Percentiles rank a stretch among this genome's conserved stretches.
Conservation (phyloP, 2,329 filamentous ascomycete genomes). For the Graphilbum sp. region DNA sequence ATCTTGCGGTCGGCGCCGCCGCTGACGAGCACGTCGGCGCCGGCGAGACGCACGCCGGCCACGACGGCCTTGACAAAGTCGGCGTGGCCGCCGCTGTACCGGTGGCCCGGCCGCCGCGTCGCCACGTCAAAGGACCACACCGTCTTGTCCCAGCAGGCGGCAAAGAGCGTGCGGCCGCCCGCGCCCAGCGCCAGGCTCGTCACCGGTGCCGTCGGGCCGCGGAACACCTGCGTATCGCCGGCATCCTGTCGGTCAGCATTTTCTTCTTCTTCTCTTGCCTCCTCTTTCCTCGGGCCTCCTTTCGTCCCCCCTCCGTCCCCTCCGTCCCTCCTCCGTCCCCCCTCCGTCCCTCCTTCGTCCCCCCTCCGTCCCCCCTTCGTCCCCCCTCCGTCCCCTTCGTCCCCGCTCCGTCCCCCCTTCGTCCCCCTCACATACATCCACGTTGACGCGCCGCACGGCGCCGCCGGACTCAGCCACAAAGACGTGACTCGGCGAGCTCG, state of each 20-base stretch:
- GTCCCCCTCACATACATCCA: constrained; percentile 48
- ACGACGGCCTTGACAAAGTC: constrained; percentile 85
- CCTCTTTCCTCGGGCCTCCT: too few species aligned
- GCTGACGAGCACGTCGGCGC: constrained; percentile 48
- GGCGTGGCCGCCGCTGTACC: constrained; percentile 56
- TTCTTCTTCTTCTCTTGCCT: too few species aligned
- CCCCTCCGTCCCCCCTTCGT: too few species aligned
- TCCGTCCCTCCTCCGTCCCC: too few species aligned
- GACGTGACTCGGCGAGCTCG: constrained; percentile 40
- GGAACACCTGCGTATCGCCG: constrained; percentile 30
- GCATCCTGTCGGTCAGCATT: neutral
- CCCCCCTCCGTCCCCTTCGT: too few species aligned
- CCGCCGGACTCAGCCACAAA: constrained; percentile 84
- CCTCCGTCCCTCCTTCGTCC: too few species aligned
- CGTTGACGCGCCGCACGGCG: constrained; percentile 52
- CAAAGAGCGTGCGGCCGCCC: constrained; percentile 40
- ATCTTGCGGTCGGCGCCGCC: constrained; percentile 67
- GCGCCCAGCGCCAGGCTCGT: constrained; percentile 58
- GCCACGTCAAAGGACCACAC: constrained; percentile 71
- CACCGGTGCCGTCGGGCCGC: constrained; percentile 63
- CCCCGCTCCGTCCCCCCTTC: too few species aligned
- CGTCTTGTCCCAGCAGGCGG: constrained; percentile 87
- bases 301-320: too few species aligned
- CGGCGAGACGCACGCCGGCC: constrained; percentile 41
- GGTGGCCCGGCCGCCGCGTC: constrained; percentile 32